Evolutionary conservation across 2,329 filamentous ascomycete genomes (phyloP).

Genomic region (Colletotrichum sojae): DNA sequence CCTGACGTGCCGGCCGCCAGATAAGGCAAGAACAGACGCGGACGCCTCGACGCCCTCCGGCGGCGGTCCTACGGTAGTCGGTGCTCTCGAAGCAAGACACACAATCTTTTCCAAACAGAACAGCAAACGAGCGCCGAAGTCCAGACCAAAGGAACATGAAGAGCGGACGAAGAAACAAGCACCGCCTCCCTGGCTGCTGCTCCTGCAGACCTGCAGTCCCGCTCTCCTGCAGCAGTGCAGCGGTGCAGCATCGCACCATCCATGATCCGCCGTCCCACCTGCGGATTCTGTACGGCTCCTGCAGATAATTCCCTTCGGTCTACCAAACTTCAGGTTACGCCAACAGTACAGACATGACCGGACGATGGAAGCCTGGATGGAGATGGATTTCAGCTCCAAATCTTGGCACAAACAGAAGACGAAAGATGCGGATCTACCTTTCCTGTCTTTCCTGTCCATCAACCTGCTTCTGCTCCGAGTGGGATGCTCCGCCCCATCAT

Average conservation of each 20-base stretch:
- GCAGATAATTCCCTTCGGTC: background rate
- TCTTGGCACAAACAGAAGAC: background rate
- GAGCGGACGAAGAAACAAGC: constrained; percentile 36
- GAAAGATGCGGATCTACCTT: background rate
- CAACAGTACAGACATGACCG: constrained; percentile 14
- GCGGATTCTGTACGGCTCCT: background rate
- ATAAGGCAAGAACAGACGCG: constrained; percentile 33
- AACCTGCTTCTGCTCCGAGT: too few relatives aligned
- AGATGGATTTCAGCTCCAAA: constrained; percentile 7
- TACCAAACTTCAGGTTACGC: constrained; percentile 2
- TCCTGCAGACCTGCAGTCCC: constrained; percentile 6
- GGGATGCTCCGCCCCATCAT: constrained; percentile 33
- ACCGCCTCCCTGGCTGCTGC: constrained; percentile 32
- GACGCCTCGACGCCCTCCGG: constrained; percentile 30
- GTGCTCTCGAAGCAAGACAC: constrained; percentile 37
- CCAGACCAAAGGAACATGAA: constrained; percentile 26
- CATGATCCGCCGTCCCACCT: background rate
- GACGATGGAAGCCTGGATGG: constrained; percentile 31
- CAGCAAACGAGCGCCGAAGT: constrained; percentile 38
- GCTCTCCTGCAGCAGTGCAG: background rate
- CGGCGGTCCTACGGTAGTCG: constrained; percentile 26
- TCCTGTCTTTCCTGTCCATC: too few relatives aligned
- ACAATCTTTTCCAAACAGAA: constrained; percentile 32
- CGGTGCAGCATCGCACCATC: too few relatives aligned
- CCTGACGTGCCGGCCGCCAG: constrained; percentile 4